phyloP scores from a whole-genome alignment of 2,329 filamentous ascomycete species.

The Neurospora crassa region DNA sequence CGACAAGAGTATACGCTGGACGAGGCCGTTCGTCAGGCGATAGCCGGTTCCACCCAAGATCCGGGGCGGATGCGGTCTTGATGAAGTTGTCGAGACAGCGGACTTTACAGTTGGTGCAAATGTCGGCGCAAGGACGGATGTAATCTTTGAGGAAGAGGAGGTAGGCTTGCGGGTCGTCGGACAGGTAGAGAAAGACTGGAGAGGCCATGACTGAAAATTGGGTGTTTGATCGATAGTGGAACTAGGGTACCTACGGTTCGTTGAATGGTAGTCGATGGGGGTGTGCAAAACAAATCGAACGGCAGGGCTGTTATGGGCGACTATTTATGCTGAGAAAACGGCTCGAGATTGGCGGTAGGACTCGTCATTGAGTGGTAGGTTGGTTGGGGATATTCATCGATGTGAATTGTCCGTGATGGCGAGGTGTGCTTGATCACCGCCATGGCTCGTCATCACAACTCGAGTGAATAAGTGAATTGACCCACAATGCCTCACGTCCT shows the following conservation, averaged over 20 bases:
- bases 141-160: not conserved
- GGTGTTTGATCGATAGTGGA: not conserved
- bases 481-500: not conserved
- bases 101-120: not conserved
- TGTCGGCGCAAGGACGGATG: not conserved
- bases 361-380: not conserved
- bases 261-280: not conserved
- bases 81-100: not conserved
- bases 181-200: not conserved
- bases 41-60: not conserved
- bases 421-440: not conserved
- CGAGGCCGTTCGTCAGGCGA: not conserved
- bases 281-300: not conserved
- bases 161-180: not conserved
- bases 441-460: not conserved
- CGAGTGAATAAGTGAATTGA: not conserved
- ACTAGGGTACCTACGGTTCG: no score
- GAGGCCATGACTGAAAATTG: not conserved
- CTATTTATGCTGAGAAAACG: not conserved
- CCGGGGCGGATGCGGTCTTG: not conserved
- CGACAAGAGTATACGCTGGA: accelerated
- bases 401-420: no score
- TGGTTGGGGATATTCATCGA: not conserved
- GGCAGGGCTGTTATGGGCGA: not conserved
- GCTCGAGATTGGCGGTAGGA: not conserved